Percentiles rank a stretch among this genome's conserved stretches.
These are phyloP conservation scores for Lipomyces japonicus DNA, from an alignment of 805 yeast species.

Conservation along the genomic window DNA sequence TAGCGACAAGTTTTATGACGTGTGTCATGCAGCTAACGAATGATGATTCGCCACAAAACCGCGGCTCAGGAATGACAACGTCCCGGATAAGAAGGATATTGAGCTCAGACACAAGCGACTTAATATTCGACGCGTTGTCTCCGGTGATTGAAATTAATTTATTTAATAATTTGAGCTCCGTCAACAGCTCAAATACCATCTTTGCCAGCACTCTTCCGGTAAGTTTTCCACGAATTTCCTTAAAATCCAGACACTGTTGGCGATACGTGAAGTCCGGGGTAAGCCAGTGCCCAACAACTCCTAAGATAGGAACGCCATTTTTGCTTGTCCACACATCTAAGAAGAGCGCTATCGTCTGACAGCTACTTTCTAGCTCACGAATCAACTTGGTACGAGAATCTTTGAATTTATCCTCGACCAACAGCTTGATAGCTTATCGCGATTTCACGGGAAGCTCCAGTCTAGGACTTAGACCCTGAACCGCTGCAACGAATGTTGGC, in stretches of 20 bases:
- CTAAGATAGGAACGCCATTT: background rate
- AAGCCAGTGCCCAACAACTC: conserved; percentile 3
- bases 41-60: too few species aligned
- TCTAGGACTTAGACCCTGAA: background rate
- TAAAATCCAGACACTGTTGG: background rate
- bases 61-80: too few species aligned
- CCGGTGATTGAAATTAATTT: conserved; percentile 1
- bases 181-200: background rate
- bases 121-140: conserved; percentile 2
- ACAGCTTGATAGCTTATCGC: too few species aligned
- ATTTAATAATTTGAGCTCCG: background rate
- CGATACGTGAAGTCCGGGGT: background rate
- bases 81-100: background rate
- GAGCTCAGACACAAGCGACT: conserved; percentile 3
- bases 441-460: background rate
- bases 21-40: conserved; percentile 2
- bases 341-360: background rate
- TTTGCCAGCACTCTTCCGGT: conserved; percentile 1
- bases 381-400: background rate
- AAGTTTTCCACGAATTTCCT: background rate
- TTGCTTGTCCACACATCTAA: background rate
- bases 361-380: background rate
- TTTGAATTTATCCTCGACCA: background rate
- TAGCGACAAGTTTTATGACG: background rate
- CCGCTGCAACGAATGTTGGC: background rate